Evolutionary conservation across 2,329 filamentous ascomycete genomes (phyloP).

Genomic region (Tolypocladium inflatum): DNA sequence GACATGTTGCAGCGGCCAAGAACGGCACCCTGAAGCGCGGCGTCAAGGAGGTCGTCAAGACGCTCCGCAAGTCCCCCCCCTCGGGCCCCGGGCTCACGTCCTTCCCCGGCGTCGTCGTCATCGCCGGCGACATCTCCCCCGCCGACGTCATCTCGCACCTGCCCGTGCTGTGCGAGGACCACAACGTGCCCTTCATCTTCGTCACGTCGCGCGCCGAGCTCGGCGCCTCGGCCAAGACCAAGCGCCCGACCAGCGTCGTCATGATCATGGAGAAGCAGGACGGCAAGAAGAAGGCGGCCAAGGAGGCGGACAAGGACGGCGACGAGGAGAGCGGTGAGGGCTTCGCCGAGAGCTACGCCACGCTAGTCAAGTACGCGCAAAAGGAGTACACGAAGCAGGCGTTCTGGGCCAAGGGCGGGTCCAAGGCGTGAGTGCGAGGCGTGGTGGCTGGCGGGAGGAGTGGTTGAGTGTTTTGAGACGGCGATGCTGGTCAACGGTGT

Average conservation of each 20-base stretch:
- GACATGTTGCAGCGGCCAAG: slow-evolving; percentile 63
- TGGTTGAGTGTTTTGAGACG: neutral
- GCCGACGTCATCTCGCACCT: slow-evolving; percentile 99
- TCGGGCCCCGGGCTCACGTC: slow-evolving; percentile 54
- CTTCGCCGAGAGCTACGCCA: slow-evolving; percentile 54
- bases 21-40: slow-evolving; percentile 93
- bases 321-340: slow-evolving; percentile 43
- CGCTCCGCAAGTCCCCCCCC: slow-evolving; percentile 80
- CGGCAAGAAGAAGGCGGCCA: slow-evolving; percentile 34
- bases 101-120: slow-evolving; percentile 71
- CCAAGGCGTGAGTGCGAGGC: slow-evolving; percentile 11
- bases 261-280: slow-evolving; percentile 62
- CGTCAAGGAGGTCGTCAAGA: slow-evolving; percentile 98
- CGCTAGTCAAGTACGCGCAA: slow-evolving; percentile 55
- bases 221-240: slow-evolving; percentile 86
- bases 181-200: slow-evolving; percentile 95
- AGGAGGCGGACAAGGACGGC: slow-evolving; percentile 34
- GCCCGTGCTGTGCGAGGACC: slow-evolving; percentile 95
- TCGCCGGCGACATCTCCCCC: slow-evolving; percentile 94
- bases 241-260: slow-evolving; percentile 91
- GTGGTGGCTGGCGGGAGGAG: neutral
- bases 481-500: neutral
- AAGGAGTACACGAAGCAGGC: slow-evolving; percentile 54
- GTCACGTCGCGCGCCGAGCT: slow-evolving; percentile 88
- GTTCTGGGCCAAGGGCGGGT: slow-evolving; percentile 34